These are phyloP conservation scores for Dictyostelium intermedium DNA, from an alignment of 78 protist genomes.

Conservation along the genomic window DNA sequence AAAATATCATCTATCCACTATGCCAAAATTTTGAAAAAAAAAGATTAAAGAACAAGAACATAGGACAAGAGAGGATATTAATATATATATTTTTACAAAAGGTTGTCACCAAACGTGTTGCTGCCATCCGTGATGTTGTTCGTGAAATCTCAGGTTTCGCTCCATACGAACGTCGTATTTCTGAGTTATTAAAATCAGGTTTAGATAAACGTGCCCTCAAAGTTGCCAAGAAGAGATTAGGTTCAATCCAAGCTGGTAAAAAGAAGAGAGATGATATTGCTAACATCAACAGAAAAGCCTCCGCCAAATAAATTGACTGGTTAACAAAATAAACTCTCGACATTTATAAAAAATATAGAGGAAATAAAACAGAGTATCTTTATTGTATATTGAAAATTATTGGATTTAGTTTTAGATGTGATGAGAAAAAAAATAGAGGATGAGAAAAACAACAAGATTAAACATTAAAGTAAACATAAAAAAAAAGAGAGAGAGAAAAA, in stretches of 20 bases:
- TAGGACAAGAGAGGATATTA: neutral
- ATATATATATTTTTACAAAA: neutral
- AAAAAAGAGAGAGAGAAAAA: no score
- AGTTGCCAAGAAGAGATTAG: constrained; percentile 90
- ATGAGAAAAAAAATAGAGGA: no score
- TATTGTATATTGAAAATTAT: neutral
- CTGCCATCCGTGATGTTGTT: constrained; percentile 84
- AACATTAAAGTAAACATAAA: no score
- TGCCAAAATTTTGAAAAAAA: neutral
- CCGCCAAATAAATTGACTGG: neutral
- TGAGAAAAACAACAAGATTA: no score
- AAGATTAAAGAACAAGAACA: no score
- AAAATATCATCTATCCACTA: no score
- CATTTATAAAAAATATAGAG: neutral
- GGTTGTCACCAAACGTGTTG: constrained; percentile 63
- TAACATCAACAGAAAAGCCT: constrained; percentile 53
- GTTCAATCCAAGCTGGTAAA: constrained; percentile 72
- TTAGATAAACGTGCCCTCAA: constrained; percentile 96
- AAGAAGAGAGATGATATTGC: constrained; percentile 82
- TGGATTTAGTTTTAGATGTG: no score
- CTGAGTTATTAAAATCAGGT: constrained; percentile 92
- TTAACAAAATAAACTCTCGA: constrained; percentile 1
- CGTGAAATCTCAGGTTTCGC: constrained; percentile 94
- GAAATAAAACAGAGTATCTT: neutral
- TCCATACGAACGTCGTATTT: constrained; percentile 95